Conservation (phyloP, 331 rosid genomes). For the Cydonia oblonga region DNA sequence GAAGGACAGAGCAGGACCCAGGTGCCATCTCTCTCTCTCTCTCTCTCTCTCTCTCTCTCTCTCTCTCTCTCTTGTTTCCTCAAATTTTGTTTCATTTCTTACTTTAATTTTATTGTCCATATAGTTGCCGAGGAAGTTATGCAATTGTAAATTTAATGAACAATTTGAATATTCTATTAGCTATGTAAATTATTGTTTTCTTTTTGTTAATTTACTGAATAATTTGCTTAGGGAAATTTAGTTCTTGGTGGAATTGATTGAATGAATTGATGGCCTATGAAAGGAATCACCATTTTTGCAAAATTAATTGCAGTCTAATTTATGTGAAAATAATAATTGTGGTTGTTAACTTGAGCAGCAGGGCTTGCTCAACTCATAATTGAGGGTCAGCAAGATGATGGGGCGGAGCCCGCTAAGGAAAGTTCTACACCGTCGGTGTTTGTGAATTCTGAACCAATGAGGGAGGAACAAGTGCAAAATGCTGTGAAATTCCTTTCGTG, state of each 20-base stretch:
- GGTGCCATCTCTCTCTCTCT: constrained; percentile 12
- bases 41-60: not conserved
- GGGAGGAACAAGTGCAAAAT: constrained; percentile 95
- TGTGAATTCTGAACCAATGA: constrained; percentile 66
- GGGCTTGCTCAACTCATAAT: constrained; percentile 28
- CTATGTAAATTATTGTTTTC: not conserved
- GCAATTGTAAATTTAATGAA: not conserved
- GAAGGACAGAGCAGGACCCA: constrained; percentile 30
- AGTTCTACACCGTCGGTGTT: constrained; percentile 47
- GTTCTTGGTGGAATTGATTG: not conserved
- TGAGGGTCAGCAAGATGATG: constrained; percentile 38
- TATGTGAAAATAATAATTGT: not conserved
- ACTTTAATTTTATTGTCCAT: not conserved
- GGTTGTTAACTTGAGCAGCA: constrained; percentile 22
- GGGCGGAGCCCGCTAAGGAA: constrained; percentile 40
- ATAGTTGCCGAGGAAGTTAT: not conserved
- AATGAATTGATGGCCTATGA: not conserved
- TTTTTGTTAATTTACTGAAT: not conserved
- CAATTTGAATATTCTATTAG: not conserved
- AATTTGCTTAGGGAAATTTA: not conserved
- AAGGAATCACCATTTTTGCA: not conserved
- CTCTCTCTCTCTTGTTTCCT: not conserved
- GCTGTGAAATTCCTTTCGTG: constrained; percentile 74
- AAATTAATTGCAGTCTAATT: not conserved
- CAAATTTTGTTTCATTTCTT: not conserved